Conservation (phyloP, 371 early-diverging fungal genomes). For the Circinella minor region DNA sequence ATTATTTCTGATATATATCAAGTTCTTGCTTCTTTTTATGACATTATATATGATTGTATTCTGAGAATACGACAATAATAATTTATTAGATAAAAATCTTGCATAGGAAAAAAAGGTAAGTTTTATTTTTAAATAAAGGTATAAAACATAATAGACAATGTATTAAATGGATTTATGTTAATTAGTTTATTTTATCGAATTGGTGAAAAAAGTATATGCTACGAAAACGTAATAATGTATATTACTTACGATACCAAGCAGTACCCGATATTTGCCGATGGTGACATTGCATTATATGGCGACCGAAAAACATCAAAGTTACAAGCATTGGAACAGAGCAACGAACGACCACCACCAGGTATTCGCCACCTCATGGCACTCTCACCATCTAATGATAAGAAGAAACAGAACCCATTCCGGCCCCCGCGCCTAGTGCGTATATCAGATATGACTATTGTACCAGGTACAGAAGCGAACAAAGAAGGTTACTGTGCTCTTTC, state of each 20-base stretch:
- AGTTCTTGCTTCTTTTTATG: too few relatives aligned
- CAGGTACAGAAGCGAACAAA: conserved; percentile 1
- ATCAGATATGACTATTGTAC: conserved; percentile 4
- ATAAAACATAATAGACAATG: too few relatives aligned
- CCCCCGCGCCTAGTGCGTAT: not conserved
- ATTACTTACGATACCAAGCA: not conserved
- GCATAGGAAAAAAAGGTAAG: too few relatives aligned
- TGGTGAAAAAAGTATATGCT: too few relatives aligned
- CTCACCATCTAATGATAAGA: not conserved
- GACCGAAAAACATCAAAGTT: not conserved
- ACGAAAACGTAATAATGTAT: not conserved
- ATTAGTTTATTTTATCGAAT: too few relatives aligned
- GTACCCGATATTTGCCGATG: conserved; percentile 5
- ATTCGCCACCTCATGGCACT: conserved; percentile 4
- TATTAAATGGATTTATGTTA: too few relatives aligned
- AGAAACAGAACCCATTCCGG: not conserved
- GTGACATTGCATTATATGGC: conserved; percentile 1
- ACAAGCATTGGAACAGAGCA: conserved; percentile 7
- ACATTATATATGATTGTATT: too few relatives aligned
- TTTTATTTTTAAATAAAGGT: too few relatives aligned
- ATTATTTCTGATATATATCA: too few relatives aligned
- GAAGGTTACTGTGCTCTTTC: conserved; percentile 1
- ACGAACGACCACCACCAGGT: conserved; percentile 3
- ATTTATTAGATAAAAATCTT: too few relatives aligned
- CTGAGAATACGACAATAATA: too few relatives aligned